Evolutionary conservation across 805 yeast genomes (phyloP).

Genomic region (Wickerhamomyces chaumierensis): DNA sequence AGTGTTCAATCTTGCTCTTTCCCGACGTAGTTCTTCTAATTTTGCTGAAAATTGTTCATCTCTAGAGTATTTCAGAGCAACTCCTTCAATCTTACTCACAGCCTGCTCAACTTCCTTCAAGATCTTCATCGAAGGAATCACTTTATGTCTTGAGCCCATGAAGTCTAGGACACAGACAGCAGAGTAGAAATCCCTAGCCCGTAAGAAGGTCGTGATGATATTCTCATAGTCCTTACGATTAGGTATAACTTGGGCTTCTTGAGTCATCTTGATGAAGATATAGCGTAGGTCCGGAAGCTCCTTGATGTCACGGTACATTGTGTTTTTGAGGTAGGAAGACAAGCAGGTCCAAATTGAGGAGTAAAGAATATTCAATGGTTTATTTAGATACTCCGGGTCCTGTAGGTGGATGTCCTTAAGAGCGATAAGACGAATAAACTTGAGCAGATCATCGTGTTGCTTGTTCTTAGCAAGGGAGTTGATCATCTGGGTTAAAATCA

Average conservation of each 20-base stretch:
- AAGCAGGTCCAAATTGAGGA: conserved; percentile 22
- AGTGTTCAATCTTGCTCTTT: background rate
- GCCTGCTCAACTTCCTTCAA: conserved; percentile 2
- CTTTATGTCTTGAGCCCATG: conserved; percentile 12
- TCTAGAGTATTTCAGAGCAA: background rate
- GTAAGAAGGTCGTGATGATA: conserved; percentile 11
- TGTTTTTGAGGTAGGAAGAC: conserved; percentile 6
- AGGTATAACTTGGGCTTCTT: conserved; percentile 12
- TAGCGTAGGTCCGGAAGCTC: conserved; percentile 11
- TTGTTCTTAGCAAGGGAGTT: conserved; percentile 20
- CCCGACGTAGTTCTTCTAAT: background rate
- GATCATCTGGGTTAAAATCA: conserved; percentile 27
- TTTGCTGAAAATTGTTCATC: background rate
- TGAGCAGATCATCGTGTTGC: conserved; percentile 21
- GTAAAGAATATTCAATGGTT: conserved; percentile 14
- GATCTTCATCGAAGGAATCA: conserved; percentile 5
- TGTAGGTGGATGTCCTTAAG: conserved; percentile 10
- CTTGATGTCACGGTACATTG: conserved; percentile 1
- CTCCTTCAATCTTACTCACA: background rate
- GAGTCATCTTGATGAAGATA: conserved; percentile 16
- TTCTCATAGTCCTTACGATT: conserved; percentile 9
- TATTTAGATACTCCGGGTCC: conserved; percentile 1
- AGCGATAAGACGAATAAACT: conserved; percentile 22
- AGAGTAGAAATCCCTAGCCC: conserved; percentile 9
- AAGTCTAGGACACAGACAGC: conserved; percentile 15